Conservation (phyloP, 441 rosid genomes). For the Codiaeum variegatum region DNA sequence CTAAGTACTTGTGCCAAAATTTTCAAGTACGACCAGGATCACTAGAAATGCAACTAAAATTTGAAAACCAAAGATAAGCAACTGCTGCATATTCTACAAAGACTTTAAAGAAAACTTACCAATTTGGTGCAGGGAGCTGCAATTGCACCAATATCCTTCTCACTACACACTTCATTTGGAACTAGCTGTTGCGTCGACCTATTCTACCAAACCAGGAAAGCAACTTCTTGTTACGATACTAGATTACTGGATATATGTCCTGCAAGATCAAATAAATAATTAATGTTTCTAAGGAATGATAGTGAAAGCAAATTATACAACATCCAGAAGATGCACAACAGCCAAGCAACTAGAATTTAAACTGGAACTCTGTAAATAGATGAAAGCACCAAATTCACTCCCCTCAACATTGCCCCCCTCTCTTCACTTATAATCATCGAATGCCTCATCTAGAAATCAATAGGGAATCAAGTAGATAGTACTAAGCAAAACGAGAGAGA, state of each 20-base stretch:
- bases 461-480: too few relatives aligned
- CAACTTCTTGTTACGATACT: slow-evolving; percentile 15
- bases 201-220: background rate
- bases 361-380: too few relatives aligned
- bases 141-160: background rate
- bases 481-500: too few relatives aligned
- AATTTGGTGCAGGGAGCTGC: background rate
- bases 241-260: slow-evolving; percentile 35
- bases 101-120: background rate
- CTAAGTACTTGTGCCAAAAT: background rate
- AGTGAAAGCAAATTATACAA: background rate
- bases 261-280: slow-evolving; percentile 22
- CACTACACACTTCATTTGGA: background rate
- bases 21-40: background rate
- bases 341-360: background rate
- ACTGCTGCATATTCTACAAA: background rate
- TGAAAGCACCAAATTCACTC: background rate
- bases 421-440: background rate
- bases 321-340: background rate
- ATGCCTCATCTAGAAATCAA: background rate
- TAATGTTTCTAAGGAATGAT: background rate
- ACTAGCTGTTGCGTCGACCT: background rate
- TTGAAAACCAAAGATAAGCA: background rate
- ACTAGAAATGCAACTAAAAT: background rate
- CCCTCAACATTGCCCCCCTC: background rate